These are phyloP conservation scores for Cryptosporidium meleagridis DNA, from an alignment of 169 alveolate species.

Conservation along the genomic window DNA sequence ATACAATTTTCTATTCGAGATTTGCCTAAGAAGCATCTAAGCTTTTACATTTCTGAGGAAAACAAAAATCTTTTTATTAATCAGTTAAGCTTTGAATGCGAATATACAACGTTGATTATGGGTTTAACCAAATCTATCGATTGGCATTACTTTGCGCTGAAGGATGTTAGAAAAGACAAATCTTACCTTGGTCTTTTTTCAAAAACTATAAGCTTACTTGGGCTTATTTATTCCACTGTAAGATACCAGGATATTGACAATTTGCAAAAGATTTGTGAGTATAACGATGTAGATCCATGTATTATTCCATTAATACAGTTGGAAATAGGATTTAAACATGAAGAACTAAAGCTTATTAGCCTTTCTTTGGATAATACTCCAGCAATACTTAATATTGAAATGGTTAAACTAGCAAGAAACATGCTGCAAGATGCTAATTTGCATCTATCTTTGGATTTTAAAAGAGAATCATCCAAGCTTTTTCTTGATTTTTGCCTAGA, in stretches of 20 bases:
- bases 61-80: neutral
- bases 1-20: slow-evolving; percentile 27
- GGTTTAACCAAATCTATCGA: neutral
- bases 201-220: slow-evolving; percentile 7
- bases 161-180: neutral
- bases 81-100: neutral
- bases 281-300: slow-evolving; percentile 14
- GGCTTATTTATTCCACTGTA: slow-evolving; percentile 19
- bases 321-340: slow-evolving; percentile 44
- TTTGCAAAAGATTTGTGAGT: neutral
- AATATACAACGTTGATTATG: slow-evolving; percentile 1
- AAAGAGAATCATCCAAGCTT: neutral
- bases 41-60: neutral
- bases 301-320: slow-evolving; percentile 39
- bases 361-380: slow-evolving; percentile 22
- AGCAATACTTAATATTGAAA: slow-evolving; percentile 1
- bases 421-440: neutral
- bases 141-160: slow-evolving; percentile 30
- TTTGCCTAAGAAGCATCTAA: slow-evolving; percentile 8
- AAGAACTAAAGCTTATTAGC: slow-evolving; percentile 2
- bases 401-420: neutral
- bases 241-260: slow-evolving; percentile 13
- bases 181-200: slow-evolving; percentile 39
- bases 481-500: slow-evolving; percentile 46
- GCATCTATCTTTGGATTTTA: slow-evolving; percentile 39